Conservation (phyloP, 2,329 filamentous ascomycete genomes). For the Beauveria rudraprayagi region DNA sequence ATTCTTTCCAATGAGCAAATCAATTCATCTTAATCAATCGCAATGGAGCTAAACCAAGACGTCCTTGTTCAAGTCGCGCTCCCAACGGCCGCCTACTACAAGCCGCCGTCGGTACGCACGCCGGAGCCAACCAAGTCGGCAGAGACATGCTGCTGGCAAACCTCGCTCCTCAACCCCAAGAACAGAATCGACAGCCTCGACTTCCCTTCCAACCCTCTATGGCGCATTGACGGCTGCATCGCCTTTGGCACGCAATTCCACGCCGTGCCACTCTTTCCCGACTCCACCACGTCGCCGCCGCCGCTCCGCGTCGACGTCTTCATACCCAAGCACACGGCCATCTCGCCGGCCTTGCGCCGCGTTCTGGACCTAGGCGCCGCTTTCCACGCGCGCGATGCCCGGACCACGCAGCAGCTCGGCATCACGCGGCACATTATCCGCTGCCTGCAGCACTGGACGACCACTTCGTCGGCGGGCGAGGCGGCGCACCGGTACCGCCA, state of each 20-base stretch:
- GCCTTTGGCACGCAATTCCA: conserved; percentile 51
- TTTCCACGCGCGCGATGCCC: conserved; percentile 47
- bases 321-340: conserved; percentile 40
- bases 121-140: conserved; percentile 9
- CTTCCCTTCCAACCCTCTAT: conserved; percentile 35
- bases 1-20: too few species aligned
- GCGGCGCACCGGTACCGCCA: conserved; percentile 32
- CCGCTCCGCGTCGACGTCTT: conserved; percentile 52
- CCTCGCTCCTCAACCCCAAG: conserved; percentile 49
- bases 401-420: conserved; percentile 39
- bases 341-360: conserved; percentile 28
- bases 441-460: conserved; percentile 45
- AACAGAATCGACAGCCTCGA: conserved; percentile 52
- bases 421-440: conserved; percentile 47
- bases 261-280: conserved; percentile 44
- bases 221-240: conserved; percentile 52
- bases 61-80: conserved; percentile 50
- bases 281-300: conserved; percentile 21
- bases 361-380: conserved; percentile 35
- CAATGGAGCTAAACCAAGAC: conserved; percentile 46
- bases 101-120: background rate
- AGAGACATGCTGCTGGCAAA: conserved; percentile 30
- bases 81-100: conserved; percentile 45
- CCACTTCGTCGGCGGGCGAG: conserved; percentile 14
- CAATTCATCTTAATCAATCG: background rate